Evolutionary conservation across 2,329 filamentous ascomycete species (phyloP).

Genomic region (Fusarium albosuccineum): DNA sequence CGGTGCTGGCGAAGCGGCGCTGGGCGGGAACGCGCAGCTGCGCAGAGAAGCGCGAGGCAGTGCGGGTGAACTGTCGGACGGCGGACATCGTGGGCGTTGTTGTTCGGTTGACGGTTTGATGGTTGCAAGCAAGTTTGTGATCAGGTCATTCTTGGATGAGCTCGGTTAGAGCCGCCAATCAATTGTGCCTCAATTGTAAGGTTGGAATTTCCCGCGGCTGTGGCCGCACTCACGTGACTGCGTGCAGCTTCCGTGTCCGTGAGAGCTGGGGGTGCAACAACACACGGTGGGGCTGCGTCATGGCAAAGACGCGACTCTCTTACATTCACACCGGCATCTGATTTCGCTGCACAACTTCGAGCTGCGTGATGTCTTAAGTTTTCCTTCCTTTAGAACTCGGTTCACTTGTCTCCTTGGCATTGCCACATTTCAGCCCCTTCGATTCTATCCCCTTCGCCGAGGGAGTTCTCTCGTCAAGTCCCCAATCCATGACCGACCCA

Average conservation of each 20-base stretch:
- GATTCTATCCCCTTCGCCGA: neutral
- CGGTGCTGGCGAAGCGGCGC: slow-evolving; percentile 79
- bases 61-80: slow-evolving; percentile 72
- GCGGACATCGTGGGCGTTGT: slow-evolving; percentile 69
- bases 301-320: slow-evolving; percentile 22
- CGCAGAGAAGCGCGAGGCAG: slow-evolving; percentile 72
- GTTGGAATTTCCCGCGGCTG: slow-evolving; percentile 31
- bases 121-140: slow-evolving; percentile 45
- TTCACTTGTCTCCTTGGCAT: accelerated
- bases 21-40: slow-evolving; percentile 72
- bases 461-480: neutral
- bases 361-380: neutral
- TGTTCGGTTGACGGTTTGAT: slow-evolving; percentile 44
- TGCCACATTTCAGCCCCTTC: too few relatives aligned
- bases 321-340: neutral
- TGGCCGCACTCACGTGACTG: slow-evolving; percentile 45
- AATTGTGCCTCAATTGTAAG: slow-evolving; percentile 51
- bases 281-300: slow-evolving; percentile 34
- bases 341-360: neutral
- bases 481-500: slow-evolving; percentile 11
- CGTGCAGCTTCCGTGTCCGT: slow-evolving; percentile 43
- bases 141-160: slow-evolving; percentile 52
- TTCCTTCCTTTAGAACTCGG: neutral
- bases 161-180: slow-evolving; percentile 51
- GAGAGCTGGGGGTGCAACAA: slow-evolving; percentile 13